These are phyloP conservation scores for Selaginella tamariscina DNA, from an alignment of 75 land plant genomes.

Conservation along the genomic window DNA sequence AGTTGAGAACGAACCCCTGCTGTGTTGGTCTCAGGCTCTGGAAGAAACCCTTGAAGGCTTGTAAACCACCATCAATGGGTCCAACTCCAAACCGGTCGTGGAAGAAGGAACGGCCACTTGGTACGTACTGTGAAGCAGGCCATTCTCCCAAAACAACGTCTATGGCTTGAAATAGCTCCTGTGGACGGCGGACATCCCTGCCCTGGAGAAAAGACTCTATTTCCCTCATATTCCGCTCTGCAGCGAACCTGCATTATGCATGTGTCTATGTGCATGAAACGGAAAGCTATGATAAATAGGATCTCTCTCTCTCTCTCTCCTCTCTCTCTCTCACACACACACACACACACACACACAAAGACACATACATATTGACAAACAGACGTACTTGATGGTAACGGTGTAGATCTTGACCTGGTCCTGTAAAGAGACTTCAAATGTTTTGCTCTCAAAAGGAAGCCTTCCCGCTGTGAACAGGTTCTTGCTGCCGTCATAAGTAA, in stretches of 20 bases:
- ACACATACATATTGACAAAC: no score
- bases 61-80: slow-evolving; percentile 61
- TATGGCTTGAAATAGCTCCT: slow-evolving; percentile 74
- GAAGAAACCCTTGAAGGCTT: slow-evolving; percentile 70
- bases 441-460: slow-evolving; percentile 44
- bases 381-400: no score
- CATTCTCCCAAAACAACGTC: slow-evolving; percentile 64
- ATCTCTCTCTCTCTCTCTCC: no score
- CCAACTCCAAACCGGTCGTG: slow-evolving; percentile 40
- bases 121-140: slow-evolving; percentile 36
- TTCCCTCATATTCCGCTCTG: no score
- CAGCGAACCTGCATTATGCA: no score
- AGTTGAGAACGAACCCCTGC: slow-evolving; percentile 76
- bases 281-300: no score
- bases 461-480: slow-evolving; percentile 46
- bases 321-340: no score
- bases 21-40: slow-evolving; percentile 78
- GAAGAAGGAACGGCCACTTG: slow-evolving; percentile 56
- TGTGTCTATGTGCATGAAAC: no score
- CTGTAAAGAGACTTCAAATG: no score
- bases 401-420: no score
- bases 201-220: slow-evolving; percentile 40
- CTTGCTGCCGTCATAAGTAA: slow-evolving; percentile 64
- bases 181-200: slow-evolving; percentile 39
- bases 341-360: no score